Conservation (phyloP, 1,284 basidiomycete genomes). For the Cryptococcus sp. region DNA sequence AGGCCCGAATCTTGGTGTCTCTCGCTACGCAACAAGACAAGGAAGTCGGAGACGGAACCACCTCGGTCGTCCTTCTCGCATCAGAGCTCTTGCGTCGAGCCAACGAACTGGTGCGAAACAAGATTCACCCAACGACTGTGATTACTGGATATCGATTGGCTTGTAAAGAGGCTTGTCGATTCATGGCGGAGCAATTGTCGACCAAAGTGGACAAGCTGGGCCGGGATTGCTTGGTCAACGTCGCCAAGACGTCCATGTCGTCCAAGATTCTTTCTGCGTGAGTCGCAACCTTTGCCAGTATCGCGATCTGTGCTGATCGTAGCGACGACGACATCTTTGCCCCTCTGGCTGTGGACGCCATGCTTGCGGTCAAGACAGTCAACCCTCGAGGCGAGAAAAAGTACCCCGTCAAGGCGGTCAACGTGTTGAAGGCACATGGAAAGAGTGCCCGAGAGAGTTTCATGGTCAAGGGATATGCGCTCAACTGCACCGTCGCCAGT, state of each 20-base stretch:
- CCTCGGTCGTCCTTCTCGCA: slow-evolving; percentile 95
- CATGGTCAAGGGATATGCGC: slow-evolving; percentile 92
- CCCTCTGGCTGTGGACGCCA: slow-evolving; percentile 97
- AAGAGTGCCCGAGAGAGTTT: slow-evolving; percentile 91
- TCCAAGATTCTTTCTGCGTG: slow-evolving; percentile 98
- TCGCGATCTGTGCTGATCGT: background rate
- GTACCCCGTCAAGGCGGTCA: slow-evolving; percentile 99
- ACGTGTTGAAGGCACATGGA: slow-evolving; percentile 98
- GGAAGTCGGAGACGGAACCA: slow-evolving; percentile 98
- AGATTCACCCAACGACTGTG: slow-evolving; percentile 81
- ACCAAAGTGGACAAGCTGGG: slow-evolving; percentile 91
- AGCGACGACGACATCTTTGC: slow-evolving; percentile 98
- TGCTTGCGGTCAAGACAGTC: slow-evolving; percentile 93
- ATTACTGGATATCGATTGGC: slow-evolving; percentile 55
- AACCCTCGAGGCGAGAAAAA: slow-evolving; percentile 94
- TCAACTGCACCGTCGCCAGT: slow-evolving; percentile 98
- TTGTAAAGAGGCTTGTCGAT: slow-evolving; percentile 95
- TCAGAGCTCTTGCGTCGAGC: slow-evolving; percentile 91
- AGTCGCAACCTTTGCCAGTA: slow-evolving; percentile 35
- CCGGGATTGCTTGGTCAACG: slow-evolving; percentile 87
- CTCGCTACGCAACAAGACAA: slow-evolving; percentile 99
- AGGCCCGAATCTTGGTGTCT: slow-evolving; percentile 87
- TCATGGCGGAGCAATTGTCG: slow-evolving; percentile 95
- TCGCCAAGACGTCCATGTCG: slow-evolving; percentile 98
- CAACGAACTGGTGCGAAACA: slow-evolving; percentile 96